Evolutionary conservation across 306 rosid species (phyloP).

Genomic region (Quercus wislizeni): DNA sequence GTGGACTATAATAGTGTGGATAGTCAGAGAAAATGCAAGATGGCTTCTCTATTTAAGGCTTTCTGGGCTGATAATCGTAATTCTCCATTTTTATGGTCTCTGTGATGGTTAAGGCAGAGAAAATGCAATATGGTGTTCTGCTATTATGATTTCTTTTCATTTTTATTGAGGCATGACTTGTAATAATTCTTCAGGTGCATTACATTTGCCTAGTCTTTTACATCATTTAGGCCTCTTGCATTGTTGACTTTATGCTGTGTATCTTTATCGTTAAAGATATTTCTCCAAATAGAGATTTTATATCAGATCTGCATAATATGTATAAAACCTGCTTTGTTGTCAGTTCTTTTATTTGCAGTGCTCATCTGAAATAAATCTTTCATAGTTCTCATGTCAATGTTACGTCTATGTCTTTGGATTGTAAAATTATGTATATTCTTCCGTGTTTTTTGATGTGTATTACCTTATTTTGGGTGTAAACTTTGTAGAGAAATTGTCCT

Average conservation of each 20-base stretch:
- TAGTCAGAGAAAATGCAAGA: too few species aligned
- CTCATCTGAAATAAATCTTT: background rate
- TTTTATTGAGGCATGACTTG: background rate
- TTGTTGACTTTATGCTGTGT: background rate
- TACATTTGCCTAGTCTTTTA: background rate
- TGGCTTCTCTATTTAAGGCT: too few species aligned
- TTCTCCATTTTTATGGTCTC: background rate
- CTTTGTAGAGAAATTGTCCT: background rate
- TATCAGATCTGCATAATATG: background rate
- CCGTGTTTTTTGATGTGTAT: too few species aligned
- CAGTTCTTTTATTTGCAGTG: background rate
- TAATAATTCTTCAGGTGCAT: background rate
- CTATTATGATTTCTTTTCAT: background rate
- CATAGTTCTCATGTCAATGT: background rate
- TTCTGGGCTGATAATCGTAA: too few species aligned
- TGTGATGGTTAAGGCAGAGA: background rate
- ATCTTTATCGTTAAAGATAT: background rate
- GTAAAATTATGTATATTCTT: too few species aligned
- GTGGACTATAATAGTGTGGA: too few species aligned
- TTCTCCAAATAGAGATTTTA: background rate
- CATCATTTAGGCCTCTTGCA: background rate
- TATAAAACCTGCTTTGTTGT: background rate
- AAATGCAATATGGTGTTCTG: background rate
- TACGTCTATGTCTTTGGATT: too few species aligned
- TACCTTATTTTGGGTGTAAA: background rate